Base-by-base conservation (phyloP, 129 eudicot species). In the Flaveria brownii region DNA sequence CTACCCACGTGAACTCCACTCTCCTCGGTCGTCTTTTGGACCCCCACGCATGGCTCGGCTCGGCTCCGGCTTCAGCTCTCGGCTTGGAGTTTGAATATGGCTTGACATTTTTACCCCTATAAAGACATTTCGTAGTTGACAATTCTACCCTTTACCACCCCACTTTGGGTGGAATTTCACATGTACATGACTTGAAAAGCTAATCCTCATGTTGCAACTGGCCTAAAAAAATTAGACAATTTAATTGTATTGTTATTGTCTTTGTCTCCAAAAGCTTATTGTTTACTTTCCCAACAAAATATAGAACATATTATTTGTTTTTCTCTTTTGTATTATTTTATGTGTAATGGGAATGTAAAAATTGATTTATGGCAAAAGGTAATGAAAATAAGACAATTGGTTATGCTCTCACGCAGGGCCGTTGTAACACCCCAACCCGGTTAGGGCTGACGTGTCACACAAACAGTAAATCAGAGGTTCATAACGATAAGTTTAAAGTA, bases 1-100 rank as follows among this genome's bases (percentile, higher is more conserved):
- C 72, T 47, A 72, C 87, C 91, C 91, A 87, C 87, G 92, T 87
- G 89, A 87, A 70, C 62, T 70, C 84, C 88, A 79, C 87, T 73
- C 88, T 78, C 73, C 74, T 14, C 41, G 76, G 83, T 84, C 77
- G 73, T 49, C 15, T 18, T 12, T 71, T 77, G 81, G 70, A 9
- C 77, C 81, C 77, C 20, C 28, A 9, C 23, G 20, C 45, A 17
- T 45, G 33, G 41, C 45, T 74, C 28, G 85, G 81, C 82, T 82
- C 30, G 30, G 30, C 30, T 28, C 3, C 30, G 2, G 30, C 30
- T 42, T 42, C 54, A 14, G 70, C 28, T 56, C 1, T 9, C 25
- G 16, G 67, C 67, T 28, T 16, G 6, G 13, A 15, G 51, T 81
- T 59, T 59, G 60, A 13, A 4, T 14, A 7, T 45, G 63, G 69